Percentiles rank a stretch among this genome's conserved stretches.
Evolutionary conservation across 371 early-diverging fungal species (phyloP).

Genomic region (Mucor plumbeus): DNA sequence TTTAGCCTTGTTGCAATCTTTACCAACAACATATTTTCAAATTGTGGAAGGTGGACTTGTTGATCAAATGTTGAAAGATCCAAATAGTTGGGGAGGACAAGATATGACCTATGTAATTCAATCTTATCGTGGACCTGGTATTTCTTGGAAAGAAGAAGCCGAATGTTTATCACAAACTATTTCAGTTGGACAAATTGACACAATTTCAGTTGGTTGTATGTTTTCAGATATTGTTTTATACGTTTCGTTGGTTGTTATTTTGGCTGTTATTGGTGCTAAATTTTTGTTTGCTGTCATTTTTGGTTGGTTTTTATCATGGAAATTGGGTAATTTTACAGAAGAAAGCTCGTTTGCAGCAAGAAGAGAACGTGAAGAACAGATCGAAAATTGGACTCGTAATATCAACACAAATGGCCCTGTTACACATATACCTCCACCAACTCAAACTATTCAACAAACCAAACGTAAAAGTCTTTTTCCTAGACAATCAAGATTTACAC

Average conservation of each 20-base stretch:
- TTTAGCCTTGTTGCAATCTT: constrained; percentile 37
- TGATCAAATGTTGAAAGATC: constrained; percentile 26
- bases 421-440: constrained; percentile 17
- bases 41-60: constrained; percentile 38
- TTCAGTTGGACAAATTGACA: constrained; percentile 73
- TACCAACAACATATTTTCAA: constrained; percentile 37
- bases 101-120: constrained; percentile 47
- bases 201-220: constrained; percentile 74
- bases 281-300: constrained; percentile 80
- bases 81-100: constrained; percentile 32
- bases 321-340: constrained; percentile 64
- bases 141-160: constrained; percentile 37
- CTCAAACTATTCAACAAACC: constrained; percentile 1
- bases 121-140: constrained; percentile 21
- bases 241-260: constrained; percentile 59
- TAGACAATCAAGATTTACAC: constrained; percentile 45
- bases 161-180: constrained; percentile 68
- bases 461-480: constrained; percentile 44
- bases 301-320: constrained; percentile 73
- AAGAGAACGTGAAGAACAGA: constrained; percentile 58
- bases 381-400: constrained; percentile 67
- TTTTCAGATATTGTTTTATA: constrained; percentile 70
- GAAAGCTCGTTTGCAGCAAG: constrained; percentile 55
- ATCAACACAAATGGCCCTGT: constrained; percentile 45
- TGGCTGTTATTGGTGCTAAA: constrained; percentile 69